Evolutionary conservation across 129 eudicot genomes (phyloP), one percentile per base, ranked within the genome.

Genomic region (Ambrosia trifida): DNA sequence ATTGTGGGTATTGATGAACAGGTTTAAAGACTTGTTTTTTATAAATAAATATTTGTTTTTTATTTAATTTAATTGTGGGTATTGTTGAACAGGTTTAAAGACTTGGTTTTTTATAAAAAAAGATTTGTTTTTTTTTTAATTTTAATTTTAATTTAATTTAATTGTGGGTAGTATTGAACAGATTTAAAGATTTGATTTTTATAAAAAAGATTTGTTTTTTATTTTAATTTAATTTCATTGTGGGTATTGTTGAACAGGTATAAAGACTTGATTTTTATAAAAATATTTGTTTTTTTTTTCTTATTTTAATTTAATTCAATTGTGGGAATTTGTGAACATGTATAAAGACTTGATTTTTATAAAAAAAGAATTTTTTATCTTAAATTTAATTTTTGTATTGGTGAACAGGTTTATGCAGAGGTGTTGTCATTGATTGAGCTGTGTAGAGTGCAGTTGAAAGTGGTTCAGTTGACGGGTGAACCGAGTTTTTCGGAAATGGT

Each of bases 401-500:
- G 73, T 68, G 11, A 66, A 11, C 72, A 89, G 99, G 99, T 90
- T 72, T 89, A 84, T 81, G 71, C 87, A 13, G 99, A 89, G 88
- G 91, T 81, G 11, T 47, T 77, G 49, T 88, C 94, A 1, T 41
- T 95, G 31, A 83, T 95, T 50, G 96, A 95, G 78, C 43, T 88
- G 33, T 90, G 99, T 64, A 81, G 93, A 79, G 96, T 81, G 74
- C 97, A 84, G 72, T 64, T 87, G 71, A 90, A 88, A 80, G 91
- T 83, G 32, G 94, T 84, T 41, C 94, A 95, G 61, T 74, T 95
- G 72, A 86, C 84, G 0, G 90, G 96, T 78, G 72, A 75, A 40
- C 87, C 88, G 60, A 83, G 92, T 30, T 64, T 46, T 69, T 74
- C 87, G 20, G 65, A 59, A 59, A 59, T 59, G 65, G 65, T 59